Evolutionary conservation across 139 green algal species (phyloP).

Genomic region (Haematococcus lacustris): DNA sequence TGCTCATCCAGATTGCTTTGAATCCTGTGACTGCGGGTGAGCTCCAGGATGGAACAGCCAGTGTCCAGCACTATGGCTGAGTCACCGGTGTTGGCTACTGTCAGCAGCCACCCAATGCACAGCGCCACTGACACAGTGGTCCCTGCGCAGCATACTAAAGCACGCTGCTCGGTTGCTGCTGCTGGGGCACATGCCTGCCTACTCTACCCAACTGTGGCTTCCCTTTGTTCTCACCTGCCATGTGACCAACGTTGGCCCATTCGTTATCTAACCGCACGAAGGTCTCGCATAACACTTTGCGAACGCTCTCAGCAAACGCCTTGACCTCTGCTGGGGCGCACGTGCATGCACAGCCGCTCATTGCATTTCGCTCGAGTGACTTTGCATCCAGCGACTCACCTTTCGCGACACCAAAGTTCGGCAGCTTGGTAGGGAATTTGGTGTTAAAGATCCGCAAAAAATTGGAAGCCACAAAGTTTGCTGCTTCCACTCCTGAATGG

Average conservation of each 20-base stretch:
- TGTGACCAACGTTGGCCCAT: slow-evolving; percentile 6
- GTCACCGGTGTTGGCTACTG: slow-evolving; percentile 81
- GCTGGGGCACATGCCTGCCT: too few relatives aligned
- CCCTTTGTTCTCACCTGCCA: slow-evolving; percentile 5
- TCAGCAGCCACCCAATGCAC: slow-evolving; percentile 67
- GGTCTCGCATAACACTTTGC: slow-evolving; percentile 15
- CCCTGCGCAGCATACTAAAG: too few relatives aligned
- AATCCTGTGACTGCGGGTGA: slow-evolving; percentile 43
- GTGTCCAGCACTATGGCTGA: slow-evolving; percentile 73
- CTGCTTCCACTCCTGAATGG: slow-evolving; percentile 11
- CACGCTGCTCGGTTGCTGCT: too few relatives aligned
- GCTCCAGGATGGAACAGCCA: slow-evolving; percentile 39
- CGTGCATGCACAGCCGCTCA: too few relatives aligned
- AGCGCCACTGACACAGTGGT: slow-evolving; percentile 47
- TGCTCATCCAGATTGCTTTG: slow-evolving; percentile 38
- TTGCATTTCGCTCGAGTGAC: too few relatives aligned
- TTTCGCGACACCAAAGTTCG: neutral
- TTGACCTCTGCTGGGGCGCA: slow-evolving; percentile 4
- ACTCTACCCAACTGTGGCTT: too few relatives aligned
- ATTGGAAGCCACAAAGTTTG: slow-evolving; percentile 16
- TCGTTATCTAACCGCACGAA: slow-evolving; percentile 19
- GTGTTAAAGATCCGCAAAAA: slow-evolving; percentile 19
- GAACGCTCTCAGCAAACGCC: slow-evolving; percentile 11
- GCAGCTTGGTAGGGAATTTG: slow-evolving; percentile 17
- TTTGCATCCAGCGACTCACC: too few relatives aligned